Conservation (phyloP, 2,329 filamentous ascomycete species). For the Hypocrella siamensis region DNA sequence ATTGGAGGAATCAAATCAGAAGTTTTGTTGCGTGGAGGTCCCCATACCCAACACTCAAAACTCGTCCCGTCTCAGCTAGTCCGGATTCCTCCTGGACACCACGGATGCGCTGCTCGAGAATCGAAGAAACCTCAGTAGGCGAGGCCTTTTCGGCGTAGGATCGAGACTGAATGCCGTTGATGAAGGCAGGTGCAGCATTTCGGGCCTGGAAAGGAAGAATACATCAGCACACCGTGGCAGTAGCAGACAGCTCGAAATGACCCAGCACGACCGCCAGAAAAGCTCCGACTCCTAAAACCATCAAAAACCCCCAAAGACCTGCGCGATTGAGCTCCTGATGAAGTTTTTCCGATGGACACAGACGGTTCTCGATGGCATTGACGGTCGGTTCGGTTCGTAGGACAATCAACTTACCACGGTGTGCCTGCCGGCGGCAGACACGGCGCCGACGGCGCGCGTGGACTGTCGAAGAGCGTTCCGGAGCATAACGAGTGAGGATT, state of each 20-base stretch:
- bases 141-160: slow-evolving; percentile 87
- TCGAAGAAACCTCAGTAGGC: slow-evolving; percentile 96
- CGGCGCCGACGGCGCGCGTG: slow-evolving; percentile 83
- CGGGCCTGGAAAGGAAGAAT: slow-evolving; percentile 52
- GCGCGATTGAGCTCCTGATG: slow-evolving; percentile 20
- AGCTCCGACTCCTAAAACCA: neutral
- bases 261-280: slow-evolving; percentile 6
- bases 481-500: slow-evolving; percentile 62
- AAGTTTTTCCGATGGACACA: slow-evolving; percentile 16
- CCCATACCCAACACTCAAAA: slow-evolving; percentile 95
- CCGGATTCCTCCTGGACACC: slow-evolving; percentile 94
- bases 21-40: slow-evolving; percentile 4
- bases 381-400: slow-evolving; percentile 21
- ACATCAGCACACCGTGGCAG: slow-evolving; percentile 37
- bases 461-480: slow-evolving; percentile 96
- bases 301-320: slow-evolving; percentile 1
- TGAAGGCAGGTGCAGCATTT: slow-evolving; percentile 65
- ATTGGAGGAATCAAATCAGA: no score
- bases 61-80: slow-evolving; percentile 96
- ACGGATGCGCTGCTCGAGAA: slow-evolving; percentile 97
- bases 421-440: slow-evolving; percentile 84
- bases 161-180: slow-evolving; percentile 51
- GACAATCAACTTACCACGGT: slow-evolving; percentile 66
- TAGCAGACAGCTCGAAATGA: slow-evolving; percentile 19
- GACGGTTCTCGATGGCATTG: slow-evolving; percentile 27